Evolutionary conservation across 352 stramenopile species (phyloP).

Genomic region (Thalassiosira sp.): DNA sequence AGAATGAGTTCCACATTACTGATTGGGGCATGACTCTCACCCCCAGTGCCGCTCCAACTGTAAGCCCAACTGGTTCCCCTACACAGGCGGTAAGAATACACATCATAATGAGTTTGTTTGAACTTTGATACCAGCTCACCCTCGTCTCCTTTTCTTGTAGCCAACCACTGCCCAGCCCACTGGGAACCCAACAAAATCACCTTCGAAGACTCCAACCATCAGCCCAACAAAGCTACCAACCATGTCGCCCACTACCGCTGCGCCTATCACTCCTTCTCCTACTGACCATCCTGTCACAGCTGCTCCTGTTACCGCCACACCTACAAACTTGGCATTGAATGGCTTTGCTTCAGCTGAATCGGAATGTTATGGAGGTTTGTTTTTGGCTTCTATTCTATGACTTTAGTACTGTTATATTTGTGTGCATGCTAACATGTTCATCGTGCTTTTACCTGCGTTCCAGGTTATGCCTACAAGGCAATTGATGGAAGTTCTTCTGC

Average conservation of each 20-base stretch:
- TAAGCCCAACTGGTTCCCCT: constrained; percentile 5
- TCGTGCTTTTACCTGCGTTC: background rate
- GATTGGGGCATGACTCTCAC: constrained; percentile 32
- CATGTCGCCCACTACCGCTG: background rate
- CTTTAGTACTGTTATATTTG: background rate
- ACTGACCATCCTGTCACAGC: constrained; percentile 10
- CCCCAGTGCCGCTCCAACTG: constrained; percentile 1
- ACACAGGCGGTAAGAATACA: constrained; percentile 5
- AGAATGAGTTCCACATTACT: constrained; percentile 27
- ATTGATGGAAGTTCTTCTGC: constrained; percentile 17
- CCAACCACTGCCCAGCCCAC: background rate
- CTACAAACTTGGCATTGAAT: constrained; percentile 25
- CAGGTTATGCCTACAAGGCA: constrained; percentile 15
- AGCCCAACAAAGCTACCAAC: background rate
- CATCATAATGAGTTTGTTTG: no score
- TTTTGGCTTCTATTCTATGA: background rate
- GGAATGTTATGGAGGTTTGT: constrained; percentile 16
- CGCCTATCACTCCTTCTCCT: background rate
- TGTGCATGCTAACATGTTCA: background rate
- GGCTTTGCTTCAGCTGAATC: constrained; percentile 21
- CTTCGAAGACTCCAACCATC: background rate
- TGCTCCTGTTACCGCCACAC: constrained; percentile 8
- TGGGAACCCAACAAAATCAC: background rate
- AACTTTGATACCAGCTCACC: background rate
- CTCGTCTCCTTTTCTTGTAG: background rate